Evolutionary conservation across 2,329 filamentous ascomycete species (phyloP), one percentile per base, ranked within the genome.

Genomic region (Alternaria triticimaculans): DNA sequence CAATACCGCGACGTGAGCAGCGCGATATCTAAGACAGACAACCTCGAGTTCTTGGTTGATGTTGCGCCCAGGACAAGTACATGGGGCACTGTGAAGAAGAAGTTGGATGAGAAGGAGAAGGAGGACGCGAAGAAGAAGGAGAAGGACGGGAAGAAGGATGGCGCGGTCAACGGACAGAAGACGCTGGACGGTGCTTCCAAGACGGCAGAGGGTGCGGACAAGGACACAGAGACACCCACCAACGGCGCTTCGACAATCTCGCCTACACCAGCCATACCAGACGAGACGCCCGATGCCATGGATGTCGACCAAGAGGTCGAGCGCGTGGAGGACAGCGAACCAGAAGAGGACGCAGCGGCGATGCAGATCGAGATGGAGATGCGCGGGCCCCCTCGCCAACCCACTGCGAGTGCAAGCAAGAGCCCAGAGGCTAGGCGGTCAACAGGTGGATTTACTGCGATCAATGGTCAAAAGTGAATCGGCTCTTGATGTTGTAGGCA

Each of bases 1-100:
- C 96, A 98, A 80, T 99, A 99, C 84, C 93, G 93, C 77, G 96
- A 99, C 80, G 87, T 99, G 45, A 93, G 94, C 71, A 92, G 89
- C 74, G 95, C 96, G 26, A 90, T 98, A 59, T 88, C 92, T 8
- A 91, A 93, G 77, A 89, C 94, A 66, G 96, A 98, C 80, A 96
- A 96, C 78, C 90, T 99, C 55, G 94, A 99, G 80, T 99, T 99
- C 77, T 88, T 99, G 14, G 87, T 92, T 66, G 96, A 99, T 80
- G 88, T 97, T 25, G 92, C 97, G 41, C 96, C 96, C 61, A 92
- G 91, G 78, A 97, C 94, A 1, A 88, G 90, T 6, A 89, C 92
- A 15, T 96, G 89, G 83, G 92, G 92, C 77, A 88, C 92, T 70
- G 88, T 92, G 82, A 95, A 94, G 82, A 89, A 89, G 69, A 82